These are phyloP conservation scores for Suillus subalutaceus DNA, from an alignment of 768 basidiomycete species.

Conservation along the genomic window DNA sequence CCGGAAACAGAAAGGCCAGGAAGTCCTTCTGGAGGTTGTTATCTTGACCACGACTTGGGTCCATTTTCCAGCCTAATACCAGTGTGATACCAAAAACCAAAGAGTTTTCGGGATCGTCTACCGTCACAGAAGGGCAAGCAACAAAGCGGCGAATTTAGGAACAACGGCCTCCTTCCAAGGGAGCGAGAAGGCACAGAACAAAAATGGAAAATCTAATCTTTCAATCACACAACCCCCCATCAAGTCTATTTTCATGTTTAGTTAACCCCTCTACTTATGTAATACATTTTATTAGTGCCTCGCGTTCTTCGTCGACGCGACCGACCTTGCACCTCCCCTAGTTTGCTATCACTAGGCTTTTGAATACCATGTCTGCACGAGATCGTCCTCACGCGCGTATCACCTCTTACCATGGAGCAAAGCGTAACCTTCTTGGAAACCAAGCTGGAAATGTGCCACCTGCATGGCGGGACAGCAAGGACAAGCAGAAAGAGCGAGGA, in stretches of 20 bases:
- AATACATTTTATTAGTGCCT: background rate
- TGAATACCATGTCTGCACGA: background rate
- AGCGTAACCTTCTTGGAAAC: slow-evolving; percentile 60
- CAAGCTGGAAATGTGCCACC: slow-evolving; percentile 57
- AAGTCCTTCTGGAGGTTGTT: slow-evolving; percentile 38
- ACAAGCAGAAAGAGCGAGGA: slow-evolving; percentile 39
- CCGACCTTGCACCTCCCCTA: background rate
- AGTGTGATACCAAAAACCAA: background rate
- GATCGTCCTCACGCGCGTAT: slow-evolving; percentile 33
- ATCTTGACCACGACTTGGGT: slow-evolving; percentile 28
- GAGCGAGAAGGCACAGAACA: background rate
- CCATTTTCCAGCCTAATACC: slow-evolving; percentile 20
- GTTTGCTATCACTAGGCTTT: background rate
- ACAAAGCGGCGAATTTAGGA: background rate
- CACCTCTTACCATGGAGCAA: slow-evolving; percentile 54
- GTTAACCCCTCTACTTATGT: background rate
- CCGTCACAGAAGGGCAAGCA: slow-evolving; percentile 4
- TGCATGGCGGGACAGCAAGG: slow-evolving; percentile 57
- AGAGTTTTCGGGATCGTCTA: background rate
- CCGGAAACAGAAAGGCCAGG: slow-evolving; percentile 37
- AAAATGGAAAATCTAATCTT: slow-evolving; percentile 10
- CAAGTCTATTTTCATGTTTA: background rate
- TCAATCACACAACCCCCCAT: slow-evolving; percentile 2
- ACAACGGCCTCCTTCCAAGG: background rate
- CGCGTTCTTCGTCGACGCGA: slow-evolving; percentile 3